A percentile compares a stretch with the other conserved stretches of the same genome.
phyloP scores from a whole-genome alignment of 257 asterid species.

The Primulina huaijiensis region DNA sequence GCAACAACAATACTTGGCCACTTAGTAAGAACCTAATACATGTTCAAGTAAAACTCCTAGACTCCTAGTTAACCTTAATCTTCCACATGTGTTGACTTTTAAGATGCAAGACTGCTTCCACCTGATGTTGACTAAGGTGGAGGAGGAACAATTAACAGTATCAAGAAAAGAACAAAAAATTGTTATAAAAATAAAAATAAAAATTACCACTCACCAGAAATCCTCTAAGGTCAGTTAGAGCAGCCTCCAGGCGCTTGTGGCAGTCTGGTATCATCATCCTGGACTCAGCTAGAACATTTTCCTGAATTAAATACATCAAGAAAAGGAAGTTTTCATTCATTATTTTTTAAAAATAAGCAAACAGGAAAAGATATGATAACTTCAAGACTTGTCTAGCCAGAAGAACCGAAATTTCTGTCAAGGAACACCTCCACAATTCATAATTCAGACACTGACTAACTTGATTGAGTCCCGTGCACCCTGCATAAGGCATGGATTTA shows the following conservation, averaged over 20 bases:
- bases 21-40: background rate
- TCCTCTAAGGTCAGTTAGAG: constrained; percentile 70
- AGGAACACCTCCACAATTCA: constrained; percentile 5
- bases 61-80: background rate
- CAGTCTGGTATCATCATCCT: constrained; percentile 98
- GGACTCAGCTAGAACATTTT: constrained; percentile 87
- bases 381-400: constrained; percentile 10
- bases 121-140: background rate
- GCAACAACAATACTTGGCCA: background rate
- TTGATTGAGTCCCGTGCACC: background rate
- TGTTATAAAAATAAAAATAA: background rate
- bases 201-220: constrained; percentile 47
- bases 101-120: background rate
- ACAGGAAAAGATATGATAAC: constrained; percentile 9
- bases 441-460: background rate
- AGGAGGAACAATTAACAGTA: constrained; percentile 2
- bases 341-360: constrained; percentile 1
- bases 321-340: background rate
- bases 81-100: constrained; percentile 2
- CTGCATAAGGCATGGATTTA: background rate
- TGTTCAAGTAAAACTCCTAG: background rate
- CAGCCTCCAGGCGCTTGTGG: constrained; percentile 76
- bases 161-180: background rate
- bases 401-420: constrained; percentile 4
- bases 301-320: constrained; percentile 41